Evolutionary conservation across 768 basidiomycete species (phyloP).

Genomic region (Floccularia luteovirens): DNA sequence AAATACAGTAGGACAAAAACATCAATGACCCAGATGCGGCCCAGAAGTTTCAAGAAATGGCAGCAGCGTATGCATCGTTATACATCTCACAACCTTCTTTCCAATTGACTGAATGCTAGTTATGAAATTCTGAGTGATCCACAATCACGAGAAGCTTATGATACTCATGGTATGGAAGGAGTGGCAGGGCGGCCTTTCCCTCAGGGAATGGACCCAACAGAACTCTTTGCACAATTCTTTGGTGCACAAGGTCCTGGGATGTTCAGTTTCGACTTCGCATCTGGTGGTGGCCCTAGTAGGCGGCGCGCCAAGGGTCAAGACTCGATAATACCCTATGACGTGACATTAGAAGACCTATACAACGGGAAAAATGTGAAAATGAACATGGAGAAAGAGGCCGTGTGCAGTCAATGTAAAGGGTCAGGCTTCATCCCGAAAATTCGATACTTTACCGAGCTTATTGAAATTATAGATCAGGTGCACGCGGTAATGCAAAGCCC

Average conservation of each 20-base stretch:
- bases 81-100: constrained; percentile 2
- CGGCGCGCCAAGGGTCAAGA: constrained; percentile 60
- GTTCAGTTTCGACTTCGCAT: constrained; percentile 64
- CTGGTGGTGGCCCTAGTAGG: constrained; percentile 31
- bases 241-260: constrained; percentile 34
- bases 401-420: constrained; percentile 82
- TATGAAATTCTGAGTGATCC: constrained; percentile 80
- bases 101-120: constrained; percentile 24
- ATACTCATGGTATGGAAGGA: constrained; percentile 66
- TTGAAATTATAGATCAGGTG: constrained; percentile 55
- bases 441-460: constrained; percentile 6
- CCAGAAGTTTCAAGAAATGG: constrained; percentile 83
- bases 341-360: constrained; percentile 89
- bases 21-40: constrained; percentile 82
- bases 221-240: constrained; percentile 76
- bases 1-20: constrained; percentile 46
- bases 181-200: constrained; percentile 42
- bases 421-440: constrained; percentile 23
- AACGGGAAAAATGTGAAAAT: constrained; percentile 86
- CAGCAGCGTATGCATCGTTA: constrained; percentile 60
- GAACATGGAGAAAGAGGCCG: constrained; percentile 79
- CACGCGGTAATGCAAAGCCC: constrained; percentile 76
- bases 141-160: constrained; percentile 63
- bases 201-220: constrained; percentile 49
- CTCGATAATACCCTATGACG: constrained; percentile 70